These are phyloP conservation scores for Fusarium nurragi DNA, from an alignment of 2,329 filamentous ascomycete species.

Conservation along the genomic window DNA sequence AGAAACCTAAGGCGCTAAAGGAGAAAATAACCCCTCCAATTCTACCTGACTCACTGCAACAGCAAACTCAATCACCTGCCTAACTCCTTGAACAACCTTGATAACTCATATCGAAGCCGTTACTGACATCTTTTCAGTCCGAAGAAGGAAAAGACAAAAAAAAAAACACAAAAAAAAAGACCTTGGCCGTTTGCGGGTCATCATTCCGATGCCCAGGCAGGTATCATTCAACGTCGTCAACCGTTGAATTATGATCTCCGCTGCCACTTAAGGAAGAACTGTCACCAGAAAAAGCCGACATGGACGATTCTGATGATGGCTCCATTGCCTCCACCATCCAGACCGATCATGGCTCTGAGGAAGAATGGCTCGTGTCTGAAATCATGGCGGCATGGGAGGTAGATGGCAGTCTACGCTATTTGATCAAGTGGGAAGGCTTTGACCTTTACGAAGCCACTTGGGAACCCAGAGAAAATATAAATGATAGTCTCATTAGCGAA, in stretches of 20 bases:
- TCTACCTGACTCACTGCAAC: neutral
- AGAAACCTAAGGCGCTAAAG: neutral
- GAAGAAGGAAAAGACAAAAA: neutral
- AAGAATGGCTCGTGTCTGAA: conserved; percentile 61
- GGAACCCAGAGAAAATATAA: conserved; percentile 60
- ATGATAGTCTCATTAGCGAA: conserved; percentile 49
- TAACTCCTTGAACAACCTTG: neutral
- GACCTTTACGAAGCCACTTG: conserved; percentile 54
- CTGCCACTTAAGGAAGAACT: neutral
- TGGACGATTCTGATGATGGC: conserved; percentile 42
- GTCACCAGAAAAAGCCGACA: neutral
- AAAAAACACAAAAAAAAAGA: too few species aligned
- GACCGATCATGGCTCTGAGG: conserved; percentile 49
- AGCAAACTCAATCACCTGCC: neutral
- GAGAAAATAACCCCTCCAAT: neutral
- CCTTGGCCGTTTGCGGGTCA: neutral
- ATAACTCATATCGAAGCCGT: neutral
- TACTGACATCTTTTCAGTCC: neutral
- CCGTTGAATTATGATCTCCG: neutral
- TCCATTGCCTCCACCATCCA: conserved; percentile 50
- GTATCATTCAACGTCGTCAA: neutral
- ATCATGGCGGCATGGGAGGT: conserved; percentile 59
- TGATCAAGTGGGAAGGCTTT: conserved; percentile 53
- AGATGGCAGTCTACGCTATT: conserved; percentile 43
- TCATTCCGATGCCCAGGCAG: neutral